Base-by-base conservation (phyloP, 2,329 filamentous ascomycete species). In the Nakataea oryzae region DNA sequence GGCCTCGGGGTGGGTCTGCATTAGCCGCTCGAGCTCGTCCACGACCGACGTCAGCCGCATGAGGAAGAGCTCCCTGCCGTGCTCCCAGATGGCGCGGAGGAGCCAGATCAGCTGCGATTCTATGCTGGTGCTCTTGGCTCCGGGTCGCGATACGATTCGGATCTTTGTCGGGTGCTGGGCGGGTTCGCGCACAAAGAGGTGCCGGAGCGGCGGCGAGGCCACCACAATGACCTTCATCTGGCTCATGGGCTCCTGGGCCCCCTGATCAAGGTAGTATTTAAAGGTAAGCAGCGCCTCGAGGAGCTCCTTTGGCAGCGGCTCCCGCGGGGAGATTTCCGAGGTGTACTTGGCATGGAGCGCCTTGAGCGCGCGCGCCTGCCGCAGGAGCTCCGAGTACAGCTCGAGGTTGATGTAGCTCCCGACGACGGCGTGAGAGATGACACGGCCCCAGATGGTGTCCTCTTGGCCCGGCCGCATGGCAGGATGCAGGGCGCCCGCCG, bases 131-230 rank as follows among this genome's bases (percentile, higher is more conserved):
- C 41, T 14, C n/a, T n/a, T n/a, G 14, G n/a, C 41, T 8, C 4
- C 2, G 17, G 41, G 41, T 47, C 3, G 21, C 41, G 3, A 47
- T 47, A 8, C 3, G 41, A n/a, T 47, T 21, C 6, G 21, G 41
- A n/a, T 9, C 4, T 47, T 3, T 6, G 41, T 47, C 6, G n/a
- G 17, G 41, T n/a, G 6, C 8, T 47, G 5, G 41, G 17, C 41
- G 41, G 70, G 67, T 34, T 70, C 55, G 32, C 72, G 71, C 6
- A 69, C 65, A 60, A 70, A 79, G 50, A 68, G 69, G 29, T 63
- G 66, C 1, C 77, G 74, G 64, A 78, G 66, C 1, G 75, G 74
- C 1, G 78, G 78, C 1, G 79, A 81, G 1, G 74, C 69, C 24
- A 64, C 57, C n/a, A 70, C 66, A 11, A 62, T 65, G 11, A 26